Evolutionary conservation across 1,139 yeast genomes (phyloP).

Genomic region (Petasospora fabianii): DNA sequence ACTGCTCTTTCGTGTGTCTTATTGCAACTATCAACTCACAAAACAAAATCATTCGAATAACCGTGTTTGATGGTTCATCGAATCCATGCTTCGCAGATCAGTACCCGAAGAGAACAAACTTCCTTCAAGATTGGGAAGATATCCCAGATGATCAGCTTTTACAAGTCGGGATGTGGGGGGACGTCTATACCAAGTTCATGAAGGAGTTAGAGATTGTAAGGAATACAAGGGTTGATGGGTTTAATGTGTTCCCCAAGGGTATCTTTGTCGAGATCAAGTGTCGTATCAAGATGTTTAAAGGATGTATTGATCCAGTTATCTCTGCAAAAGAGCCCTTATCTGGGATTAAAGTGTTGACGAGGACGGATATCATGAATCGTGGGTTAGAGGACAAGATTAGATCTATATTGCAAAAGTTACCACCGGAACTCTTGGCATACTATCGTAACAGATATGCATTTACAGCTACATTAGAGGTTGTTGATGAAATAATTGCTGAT

Average conservation of each 20-base stretch:
- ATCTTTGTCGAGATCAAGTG: conserved; percentile 5
- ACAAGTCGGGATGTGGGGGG: no score
- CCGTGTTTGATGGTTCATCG: neutral
- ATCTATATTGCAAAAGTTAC: no score
- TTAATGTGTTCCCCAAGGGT: neutral
- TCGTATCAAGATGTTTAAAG: conserved; percentile 5
- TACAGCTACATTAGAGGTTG: no score
- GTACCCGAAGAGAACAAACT: no score
- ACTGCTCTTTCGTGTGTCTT: neutral
- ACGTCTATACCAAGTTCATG: no score
- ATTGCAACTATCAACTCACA: neutral
- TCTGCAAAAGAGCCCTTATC: neutral
- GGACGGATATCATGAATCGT: neutral
- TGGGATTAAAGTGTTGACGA: conserved; percentile 2
- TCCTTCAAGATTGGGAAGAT: no score
- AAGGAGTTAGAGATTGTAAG: neutral
- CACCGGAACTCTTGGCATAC: neutral
- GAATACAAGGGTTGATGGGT: neutral
- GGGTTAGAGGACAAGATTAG: neutral
- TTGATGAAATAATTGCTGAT: no score
- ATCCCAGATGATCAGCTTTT: no score
- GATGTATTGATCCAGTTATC: conserved; percentile 3
- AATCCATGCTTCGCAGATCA: neutral
- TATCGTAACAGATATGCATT: neutral
- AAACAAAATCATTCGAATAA: no score